Percentiles rank a stretch among this genome's conserved stretches.
Conservation (phyloP, 805 yeast genomes). For the Candida loeiensis region DNA sequence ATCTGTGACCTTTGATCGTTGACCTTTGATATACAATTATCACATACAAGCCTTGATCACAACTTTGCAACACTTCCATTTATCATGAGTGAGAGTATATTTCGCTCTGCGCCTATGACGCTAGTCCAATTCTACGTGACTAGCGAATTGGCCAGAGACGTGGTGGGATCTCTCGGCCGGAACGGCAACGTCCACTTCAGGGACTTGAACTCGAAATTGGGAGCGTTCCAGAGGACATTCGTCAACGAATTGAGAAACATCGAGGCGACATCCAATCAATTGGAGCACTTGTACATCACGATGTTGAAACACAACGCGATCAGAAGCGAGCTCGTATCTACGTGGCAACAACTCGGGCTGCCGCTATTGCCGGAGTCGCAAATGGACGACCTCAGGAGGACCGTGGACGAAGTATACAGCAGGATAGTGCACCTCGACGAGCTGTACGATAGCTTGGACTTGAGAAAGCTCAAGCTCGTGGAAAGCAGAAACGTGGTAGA, state of each 20-base stretch:
- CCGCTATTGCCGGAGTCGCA: slow-evolving; percentile 3
- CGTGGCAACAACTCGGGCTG: slow-evolving; percentile 1
- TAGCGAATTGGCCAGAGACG: slow-evolving; percentile 42
- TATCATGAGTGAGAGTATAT: slow-evolving; percentile 31
- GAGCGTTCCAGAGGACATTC: slow-evolving; percentile 46
- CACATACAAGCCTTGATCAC: neutral
- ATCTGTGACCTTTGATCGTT: no score
- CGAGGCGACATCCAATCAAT: slow-evolving; percentile 32
- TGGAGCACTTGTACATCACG: slow-evolving; percentile 22
- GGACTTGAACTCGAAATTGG: slow-evolving; percentile 46
- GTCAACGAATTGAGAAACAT: slow-evolving; percentile 37
- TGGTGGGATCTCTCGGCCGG: slow-evolving; percentile 36
- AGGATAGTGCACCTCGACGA: slow-evolving; percentile 37
- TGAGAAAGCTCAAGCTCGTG: slow-evolving; percentile 20
- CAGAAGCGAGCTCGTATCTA: slow-evolving; percentile 17
- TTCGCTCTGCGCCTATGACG: slow-evolving; percentile 48
- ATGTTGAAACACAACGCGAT: slow-evolving; percentile 31
- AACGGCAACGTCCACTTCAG: slow-evolving; percentile 42
- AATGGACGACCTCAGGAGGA: slow-evolving; percentile 25
- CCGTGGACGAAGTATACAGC: slow-evolving; percentile 24
- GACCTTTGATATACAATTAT: no score
- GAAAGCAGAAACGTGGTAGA: slow-evolving; percentile 37
- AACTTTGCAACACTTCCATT: neutral
- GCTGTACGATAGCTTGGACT: slow-evolving; percentile 26
- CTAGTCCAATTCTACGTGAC: slow-evolving; percentile 48